These are phyloP conservation scores for Phytophthora nicotianae DNA, from an alignment of 352 stramenopile genomes.

Conservation along the genomic window DNA sequence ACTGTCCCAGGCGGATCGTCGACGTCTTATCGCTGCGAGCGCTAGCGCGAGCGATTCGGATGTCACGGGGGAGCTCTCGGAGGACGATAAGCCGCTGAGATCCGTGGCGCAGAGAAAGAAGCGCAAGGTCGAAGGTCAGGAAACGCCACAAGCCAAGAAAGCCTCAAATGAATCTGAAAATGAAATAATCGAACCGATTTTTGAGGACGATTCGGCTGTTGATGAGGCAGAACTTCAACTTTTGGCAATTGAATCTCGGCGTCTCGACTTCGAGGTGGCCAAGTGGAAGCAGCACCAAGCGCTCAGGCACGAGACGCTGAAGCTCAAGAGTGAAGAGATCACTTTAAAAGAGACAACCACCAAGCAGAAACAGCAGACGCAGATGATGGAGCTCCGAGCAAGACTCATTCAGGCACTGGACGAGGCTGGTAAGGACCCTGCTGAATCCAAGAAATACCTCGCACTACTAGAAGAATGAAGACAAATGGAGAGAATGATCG, in stretches of 20 bases:
- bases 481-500: background rate
- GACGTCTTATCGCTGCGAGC: slow-evolving; percentile 2
- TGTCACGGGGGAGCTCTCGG: background rate
- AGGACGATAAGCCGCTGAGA: slow-evolving; percentile 1
- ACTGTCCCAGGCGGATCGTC: slow-evolving; percentile 1
- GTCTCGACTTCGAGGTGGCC: slow-evolving; percentile 31
- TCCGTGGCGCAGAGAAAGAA: slow-evolving; percentile 11
- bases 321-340: slow-evolving; percentile 37
- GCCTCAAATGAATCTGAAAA: background rate
- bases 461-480: slow-evolving; percentile 24
- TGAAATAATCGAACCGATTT: background rate
- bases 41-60: slow-evolving; percentile 11
- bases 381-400: slow-evolving; percentile 29
- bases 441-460: slow-evolving; percentile 21
- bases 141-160: background rate
- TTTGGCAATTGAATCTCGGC: slow-evolving; percentile 22
- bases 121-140: slow-evolving; percentile 7
- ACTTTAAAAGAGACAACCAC: slow-evolving; percentile 28
- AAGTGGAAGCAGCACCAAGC: slow-evolving; percentile 38
- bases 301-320: slow-evolving; percentile 20
- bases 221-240: slow-evolving; percentile 20
- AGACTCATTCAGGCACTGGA: slow-evolving; percentile 27
- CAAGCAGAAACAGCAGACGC: slow-evolving; percentile 23
- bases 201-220: background rate
- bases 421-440: slow-evolving; percentile 11